These are phyloP conservation scores for Triadica sebifera DNA, from an alignment of 345 rosid genomes.

Conservation along the genomic window DNA sequence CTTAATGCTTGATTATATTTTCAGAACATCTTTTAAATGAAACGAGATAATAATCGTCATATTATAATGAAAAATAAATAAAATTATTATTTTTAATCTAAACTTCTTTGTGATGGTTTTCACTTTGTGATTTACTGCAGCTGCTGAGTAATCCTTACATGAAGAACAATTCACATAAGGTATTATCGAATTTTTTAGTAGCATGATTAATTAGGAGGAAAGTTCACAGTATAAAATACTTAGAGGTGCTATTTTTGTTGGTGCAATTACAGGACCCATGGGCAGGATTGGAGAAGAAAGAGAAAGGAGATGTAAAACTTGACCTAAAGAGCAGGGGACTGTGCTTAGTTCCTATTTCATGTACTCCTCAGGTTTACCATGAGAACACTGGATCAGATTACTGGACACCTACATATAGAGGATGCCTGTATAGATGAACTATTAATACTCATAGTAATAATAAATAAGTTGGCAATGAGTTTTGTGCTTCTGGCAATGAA, in stretches of 20 bases:
- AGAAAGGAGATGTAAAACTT: conserved; percentile 43
- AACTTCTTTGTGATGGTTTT: neutral
- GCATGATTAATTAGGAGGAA: too few relatives aligned
- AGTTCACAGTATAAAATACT: neutral
- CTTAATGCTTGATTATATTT: neutral
- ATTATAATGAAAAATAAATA: neutral
- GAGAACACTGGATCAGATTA: conserved; percentile 74
- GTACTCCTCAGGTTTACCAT: conserved; percentile 56
- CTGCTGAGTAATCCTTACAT: conserved; percentile 72
- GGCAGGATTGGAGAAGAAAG: conserved; percentile 65
- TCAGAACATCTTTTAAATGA: too few relatives aligned
- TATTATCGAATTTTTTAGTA: neutral
- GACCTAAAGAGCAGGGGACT: conserved; percentile 78
- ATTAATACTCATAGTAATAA: neutral
- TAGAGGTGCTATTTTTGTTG: neutral
- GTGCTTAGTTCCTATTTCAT: conserved; percentile 73
- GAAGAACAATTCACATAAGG: conserved; percentile 67
- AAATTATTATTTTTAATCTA: neutral
- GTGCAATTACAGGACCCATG: conserved; percentile 54
- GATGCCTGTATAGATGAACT: conserved; percentile 58
- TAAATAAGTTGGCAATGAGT: neutral
- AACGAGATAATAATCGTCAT: neutral
- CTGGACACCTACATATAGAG: conserved; percentile 80
- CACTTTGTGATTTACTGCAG: conserved; percentile 35
- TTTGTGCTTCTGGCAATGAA: neutral